Conservation (phyloP, 2,329 filamentous ascomycete species). For the Ascochyta pisi region DNA sequence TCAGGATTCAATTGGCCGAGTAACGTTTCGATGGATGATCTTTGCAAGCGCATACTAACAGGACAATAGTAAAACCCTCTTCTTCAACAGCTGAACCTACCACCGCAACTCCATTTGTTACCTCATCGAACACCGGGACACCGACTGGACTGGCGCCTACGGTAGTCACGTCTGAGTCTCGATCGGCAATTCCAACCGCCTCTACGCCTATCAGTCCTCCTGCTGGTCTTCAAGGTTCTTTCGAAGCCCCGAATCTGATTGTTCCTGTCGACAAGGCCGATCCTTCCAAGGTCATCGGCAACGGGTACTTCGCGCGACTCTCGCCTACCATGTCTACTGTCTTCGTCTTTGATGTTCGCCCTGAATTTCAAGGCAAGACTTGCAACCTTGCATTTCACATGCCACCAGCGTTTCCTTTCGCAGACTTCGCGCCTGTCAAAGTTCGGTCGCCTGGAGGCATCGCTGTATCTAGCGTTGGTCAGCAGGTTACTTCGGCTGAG, state of each 20-base stretch:
- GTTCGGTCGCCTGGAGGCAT: constrained; percentile 45
- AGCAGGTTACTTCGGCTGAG: constrained; percentile 6
- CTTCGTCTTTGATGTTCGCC: constrained; percentile 57
- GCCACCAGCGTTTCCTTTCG: constrained; percentile 45
- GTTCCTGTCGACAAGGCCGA: constrained; percentile 45
- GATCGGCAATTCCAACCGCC: constrained; percentile 6
- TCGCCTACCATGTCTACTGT: constrained; percentile 49
- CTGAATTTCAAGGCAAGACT: constrained; percentile 49
- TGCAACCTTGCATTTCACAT: constrained; percentile 59
- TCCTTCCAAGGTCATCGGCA: constrained; percentile 51
- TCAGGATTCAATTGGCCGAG: constrained; percentile 2
- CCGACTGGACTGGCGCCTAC: constrained; percentile 2
- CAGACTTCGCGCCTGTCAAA: constrained; percentile 46
- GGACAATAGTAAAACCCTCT: not conserved
- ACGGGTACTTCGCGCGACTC: constrained; percentile 50
- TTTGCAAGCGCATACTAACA: not conserved
- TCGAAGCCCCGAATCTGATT: constrained; percentile 49
- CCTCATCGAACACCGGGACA: constrained; percentile 6
- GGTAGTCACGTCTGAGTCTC: not conserved
- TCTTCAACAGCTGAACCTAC: constrained; percentile 21
- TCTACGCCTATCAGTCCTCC: constrained; percentile 26
- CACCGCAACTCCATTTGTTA: constrained; percentile 14
- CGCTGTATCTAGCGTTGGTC: constrained; percentile 33
- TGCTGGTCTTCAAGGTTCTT: constrained; percentile 40
- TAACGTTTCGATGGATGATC: not conserved